A percentile compares a stretch with the other conserved stretches of the same genome.
phyloP scores from a whole-genome alignment of 805 yeast genomes.

The Barnettozyma populi region DNA sequence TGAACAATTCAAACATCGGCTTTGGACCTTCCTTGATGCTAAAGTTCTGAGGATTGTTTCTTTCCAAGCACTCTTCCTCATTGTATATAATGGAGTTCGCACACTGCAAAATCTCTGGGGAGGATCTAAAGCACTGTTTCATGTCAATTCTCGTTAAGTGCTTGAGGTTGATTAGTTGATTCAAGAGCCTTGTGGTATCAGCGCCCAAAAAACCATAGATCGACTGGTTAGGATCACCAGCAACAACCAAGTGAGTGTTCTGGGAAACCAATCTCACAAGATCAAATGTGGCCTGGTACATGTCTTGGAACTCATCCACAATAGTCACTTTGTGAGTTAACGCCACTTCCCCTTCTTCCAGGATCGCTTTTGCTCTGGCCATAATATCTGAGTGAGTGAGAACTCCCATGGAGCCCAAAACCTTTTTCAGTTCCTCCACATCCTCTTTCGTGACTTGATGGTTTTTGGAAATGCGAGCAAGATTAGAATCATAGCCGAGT shows the following conservation, averaged over 20 bases:
- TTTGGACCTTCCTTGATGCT: slow-evolving; percentile 5
- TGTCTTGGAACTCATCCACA: slow-evolving; percentile 74
- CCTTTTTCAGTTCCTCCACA: slow-evolving; percentile 3
- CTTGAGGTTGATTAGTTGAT: slow-evolving; percentile 17
- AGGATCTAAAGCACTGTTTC: slow-evolving; percentile 52
- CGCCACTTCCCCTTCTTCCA: slow-evolving; percentile 21
- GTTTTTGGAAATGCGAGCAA: neutral
- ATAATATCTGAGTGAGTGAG: slow-evolving; percentile 21
- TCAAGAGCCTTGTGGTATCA: slow-evolving; percentile 28
- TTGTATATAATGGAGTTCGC: slow-evolving; percentile 27
- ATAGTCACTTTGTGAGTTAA: slow-evolving; percentile 37
- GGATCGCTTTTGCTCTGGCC: slow-evolving; percentile 29
- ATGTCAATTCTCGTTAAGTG: slow-evolving; percentile 28
- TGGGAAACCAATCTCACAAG: slow-evolving; percentile 36
- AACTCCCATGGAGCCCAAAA: slow-evolving; percentile 13
- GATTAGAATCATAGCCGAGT: neutral
- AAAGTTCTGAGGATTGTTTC: slow-evolving; percentile 1
- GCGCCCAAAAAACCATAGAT: slow-evolving; percentile 65
- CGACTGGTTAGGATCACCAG: slow-evolving; percentile 70
- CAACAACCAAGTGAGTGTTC: slow-evolving; percentile 51
- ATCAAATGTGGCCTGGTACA: slow-evolving; percentile 45
- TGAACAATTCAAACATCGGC: slow-evolving; percentile 24
- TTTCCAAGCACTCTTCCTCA: slow-evolving; percentile 4
- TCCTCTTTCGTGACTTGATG: neutral
- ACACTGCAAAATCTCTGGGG: slow-evolving; percentile 48